Evolutionary conservation across 192 early-diverging fungal genomes (phyloP).

Genomic region (Funneliformis mosseae): DNA sequence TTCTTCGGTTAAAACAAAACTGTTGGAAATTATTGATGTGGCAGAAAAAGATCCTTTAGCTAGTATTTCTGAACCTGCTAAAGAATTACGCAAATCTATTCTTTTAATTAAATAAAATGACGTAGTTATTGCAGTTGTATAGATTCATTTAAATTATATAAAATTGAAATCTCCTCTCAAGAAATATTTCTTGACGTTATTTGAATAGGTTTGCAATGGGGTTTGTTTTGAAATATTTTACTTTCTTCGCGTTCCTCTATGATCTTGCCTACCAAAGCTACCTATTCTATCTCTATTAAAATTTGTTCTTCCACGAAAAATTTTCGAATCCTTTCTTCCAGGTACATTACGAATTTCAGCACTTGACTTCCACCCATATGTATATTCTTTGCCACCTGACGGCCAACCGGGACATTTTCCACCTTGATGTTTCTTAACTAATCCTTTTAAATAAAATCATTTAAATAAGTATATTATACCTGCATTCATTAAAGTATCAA

Average conservation of each 20-base stretch:
- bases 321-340: neutral
- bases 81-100: conserved; percentile 33
- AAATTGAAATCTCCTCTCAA: no score
- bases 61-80: conserved; percentile 52
- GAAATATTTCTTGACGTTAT: no score
- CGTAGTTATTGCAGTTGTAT: no score
- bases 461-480: neutral
- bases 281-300: neutral
- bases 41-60: conserved; percentile 50
- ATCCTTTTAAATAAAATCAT: neutral
- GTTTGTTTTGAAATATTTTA: no score
- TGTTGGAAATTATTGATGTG: conserved; percentile 23
- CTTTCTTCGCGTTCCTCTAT: no score
- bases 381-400: conserved; percentile 1
- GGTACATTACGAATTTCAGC: neutral
- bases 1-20: conserved; percentile 25
- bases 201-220: no score
- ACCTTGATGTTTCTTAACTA: neutral
- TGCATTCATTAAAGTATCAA: neutral
- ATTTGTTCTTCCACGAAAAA: neutral
- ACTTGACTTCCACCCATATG: neutral
- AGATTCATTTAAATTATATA: neutral
- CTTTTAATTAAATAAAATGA: neutral
- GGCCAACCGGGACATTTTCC: neutral
- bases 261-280: no score